Base-by-base conservation (phyloP, 306 rosid species). In the Cercis canadensis region DNA sequence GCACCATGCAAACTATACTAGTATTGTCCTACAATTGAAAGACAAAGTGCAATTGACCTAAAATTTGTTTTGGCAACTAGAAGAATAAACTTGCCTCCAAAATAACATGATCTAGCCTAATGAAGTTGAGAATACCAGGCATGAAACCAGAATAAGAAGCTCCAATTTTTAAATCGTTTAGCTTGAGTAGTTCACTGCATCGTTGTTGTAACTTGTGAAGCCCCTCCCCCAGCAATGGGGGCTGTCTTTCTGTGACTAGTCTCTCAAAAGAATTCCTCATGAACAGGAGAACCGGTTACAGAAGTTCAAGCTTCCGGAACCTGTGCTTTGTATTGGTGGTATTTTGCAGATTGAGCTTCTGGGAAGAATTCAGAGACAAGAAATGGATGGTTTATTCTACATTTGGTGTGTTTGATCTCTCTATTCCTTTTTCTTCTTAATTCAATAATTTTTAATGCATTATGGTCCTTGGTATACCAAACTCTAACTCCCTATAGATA, bases 241-340 rank as follows among this genome's bases (percentile, higher is more conserved):
- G 43, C 15, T n/a, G 39, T 68, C 67, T 41, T 65, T 68, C 51
- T 58, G 13, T 53, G 31, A 34, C 61, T 65, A 24, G 71, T 37
- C 60, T 55, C 54, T 81, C 19, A 44, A 45, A 77, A 54, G 40
- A n/a, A 47, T 45, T 62, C 15, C 66, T 75, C 18, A 7, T 63
- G 72, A 74, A 67, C 92, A 94, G 98, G 86, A 81, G 33, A 78
- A 69, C 63, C 21, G 39, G 71, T 58, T 90, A 73, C 98, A 94
- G 84, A 89, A 66, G 55, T 94, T 90, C 79, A 70, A 34, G 84
- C 94, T 94, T 76, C 98, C 97, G 16, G 87, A 94, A 84, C 97
- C 97, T 59, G 89, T 89, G 69, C 92, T 94, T 45, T 94, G 96
- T 82, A 67, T 94, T 72, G 98, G 98, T 65, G 96, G 97, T 59